phyloP scores from a whole-genome alignment of 371 early-diverging fungal genomes.

The Mortierella sp. region DNA sequence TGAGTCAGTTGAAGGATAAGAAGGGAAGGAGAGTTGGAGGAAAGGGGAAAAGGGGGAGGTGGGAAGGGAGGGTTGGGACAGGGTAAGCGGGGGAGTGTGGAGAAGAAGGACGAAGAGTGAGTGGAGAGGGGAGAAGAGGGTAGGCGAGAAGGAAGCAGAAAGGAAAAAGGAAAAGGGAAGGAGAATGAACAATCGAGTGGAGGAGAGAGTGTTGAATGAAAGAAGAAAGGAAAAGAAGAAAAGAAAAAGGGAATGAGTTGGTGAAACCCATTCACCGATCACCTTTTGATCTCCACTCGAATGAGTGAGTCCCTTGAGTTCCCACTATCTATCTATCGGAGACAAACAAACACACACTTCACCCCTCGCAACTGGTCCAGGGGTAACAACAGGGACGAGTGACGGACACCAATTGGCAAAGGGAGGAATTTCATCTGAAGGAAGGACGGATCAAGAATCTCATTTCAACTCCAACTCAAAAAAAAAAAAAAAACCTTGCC shows the following conservation, averaged over 20 bases:
- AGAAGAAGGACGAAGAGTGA: neutral
- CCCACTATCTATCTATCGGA: neutral
- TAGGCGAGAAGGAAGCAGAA: neutral
- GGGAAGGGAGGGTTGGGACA: neutral
- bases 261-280: neutral
- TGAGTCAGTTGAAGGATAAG: neutral
- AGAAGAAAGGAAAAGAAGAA: neutral
- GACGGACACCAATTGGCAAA: too few relatives aligned
- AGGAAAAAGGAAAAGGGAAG: neutral
- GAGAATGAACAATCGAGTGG: neutral
- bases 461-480: too few relatives aligned
- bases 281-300: constrained; percentile 4
- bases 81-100: neutral
- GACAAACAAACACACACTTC: neutral
- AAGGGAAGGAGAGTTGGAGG: neutral
- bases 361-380: neutral
- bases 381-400: too few relatives aligned
- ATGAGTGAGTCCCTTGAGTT: neutral
- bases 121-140: neutral
- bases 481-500: too few relatives aligned
- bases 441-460: neutral
- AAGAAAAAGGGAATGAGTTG: neutral
- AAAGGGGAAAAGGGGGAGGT: neutral
- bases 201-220: neutral
- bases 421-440: neutral